phyloP scores from a whole-genome alignment of 129 eudicot species.

The Escallonia rubra region DNA sequence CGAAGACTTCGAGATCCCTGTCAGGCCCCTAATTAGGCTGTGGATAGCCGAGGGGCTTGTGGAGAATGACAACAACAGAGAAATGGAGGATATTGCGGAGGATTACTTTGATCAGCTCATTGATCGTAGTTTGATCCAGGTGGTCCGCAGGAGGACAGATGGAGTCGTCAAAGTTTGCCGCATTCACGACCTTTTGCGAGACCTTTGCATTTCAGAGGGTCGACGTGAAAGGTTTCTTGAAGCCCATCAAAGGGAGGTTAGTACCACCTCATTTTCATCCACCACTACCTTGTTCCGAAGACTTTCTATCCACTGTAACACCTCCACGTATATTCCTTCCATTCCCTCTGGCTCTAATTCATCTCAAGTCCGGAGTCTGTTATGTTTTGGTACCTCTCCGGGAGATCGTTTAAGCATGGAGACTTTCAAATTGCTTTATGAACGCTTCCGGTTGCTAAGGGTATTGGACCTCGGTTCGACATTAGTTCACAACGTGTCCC shows the following conservation, averaged over 20 bases:
- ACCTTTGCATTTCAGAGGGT: neutral
- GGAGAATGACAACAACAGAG: neutral
- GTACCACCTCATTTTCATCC: neutral
- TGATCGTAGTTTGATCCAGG: conserved; percentile 7
- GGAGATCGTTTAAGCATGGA: neutral
- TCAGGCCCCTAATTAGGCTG: neutral
- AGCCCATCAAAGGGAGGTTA: neutral
- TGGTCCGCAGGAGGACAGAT: neutral
- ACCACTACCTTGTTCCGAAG: neutral
- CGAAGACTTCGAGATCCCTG: conserved; percentile 7
- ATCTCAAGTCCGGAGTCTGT: neutral
- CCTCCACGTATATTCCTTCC: neutral
- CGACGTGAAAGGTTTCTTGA: neutral
- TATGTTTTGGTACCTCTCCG: neutral
- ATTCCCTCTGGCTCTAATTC: neutral
- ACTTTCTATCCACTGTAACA: neutral
- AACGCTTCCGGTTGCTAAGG: neutral
- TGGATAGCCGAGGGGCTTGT: conserved; percentile 32
- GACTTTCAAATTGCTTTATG: neutral
- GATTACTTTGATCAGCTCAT: conserved; percentile 5
- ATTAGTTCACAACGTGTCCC: neutral
- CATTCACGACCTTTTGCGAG: neutral
- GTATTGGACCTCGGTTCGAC: neutral
- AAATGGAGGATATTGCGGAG: conserved; percentile 7
- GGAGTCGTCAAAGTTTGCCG: neutral